A percentile compares a stretch with the other conserved stretches of the same genome.
phyloP scores from a whole-genome alignment of 345 rosid species.

The Nasturtium officinale region DNA sequence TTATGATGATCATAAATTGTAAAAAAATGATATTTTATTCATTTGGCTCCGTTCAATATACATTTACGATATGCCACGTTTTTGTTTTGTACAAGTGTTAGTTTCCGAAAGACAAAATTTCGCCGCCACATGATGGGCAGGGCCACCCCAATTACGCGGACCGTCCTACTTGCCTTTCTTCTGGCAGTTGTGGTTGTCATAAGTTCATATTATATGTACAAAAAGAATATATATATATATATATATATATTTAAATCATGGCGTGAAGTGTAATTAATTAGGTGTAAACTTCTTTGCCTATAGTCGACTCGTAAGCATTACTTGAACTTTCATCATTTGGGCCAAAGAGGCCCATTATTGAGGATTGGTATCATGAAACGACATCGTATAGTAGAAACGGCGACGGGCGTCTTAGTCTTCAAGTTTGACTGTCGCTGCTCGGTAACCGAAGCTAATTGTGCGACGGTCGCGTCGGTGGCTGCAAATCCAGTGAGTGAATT shows the following conservation, averaged over 20 bases:
- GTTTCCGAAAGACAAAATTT: background rate
- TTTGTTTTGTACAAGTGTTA: background rate
- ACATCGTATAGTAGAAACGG: background rate
- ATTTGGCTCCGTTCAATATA: background rate
- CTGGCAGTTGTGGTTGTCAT: no score
- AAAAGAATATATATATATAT: background rate
- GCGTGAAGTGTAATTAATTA: background rate
- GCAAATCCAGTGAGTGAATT: constrained; percentile 26
- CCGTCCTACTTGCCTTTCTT: constrained; percentile 35
- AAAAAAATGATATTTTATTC: background rate
- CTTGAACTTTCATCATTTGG: background rate
- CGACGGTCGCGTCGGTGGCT: constrained; percentile 33
- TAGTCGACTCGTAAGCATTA: background rate
- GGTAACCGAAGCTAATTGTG: constrained; percentile 31
- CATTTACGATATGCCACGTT: background rate
- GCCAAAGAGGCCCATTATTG: constrained; percentile 28
- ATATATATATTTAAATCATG: background rate
- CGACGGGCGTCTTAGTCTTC: constrained; percentile 16
- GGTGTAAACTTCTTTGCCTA: background rate
- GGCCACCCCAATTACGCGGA: constrained; percentile 17
- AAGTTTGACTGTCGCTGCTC: constrained; percentile 21
- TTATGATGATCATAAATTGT: background rate
- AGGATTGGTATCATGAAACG: background rate
- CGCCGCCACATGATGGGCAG: constrained; percentile 24
- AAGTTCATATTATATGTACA: background rate